Conservation (phyloP, 352 stramenopile genomes). For the Pythium folliculosum region DNA sequence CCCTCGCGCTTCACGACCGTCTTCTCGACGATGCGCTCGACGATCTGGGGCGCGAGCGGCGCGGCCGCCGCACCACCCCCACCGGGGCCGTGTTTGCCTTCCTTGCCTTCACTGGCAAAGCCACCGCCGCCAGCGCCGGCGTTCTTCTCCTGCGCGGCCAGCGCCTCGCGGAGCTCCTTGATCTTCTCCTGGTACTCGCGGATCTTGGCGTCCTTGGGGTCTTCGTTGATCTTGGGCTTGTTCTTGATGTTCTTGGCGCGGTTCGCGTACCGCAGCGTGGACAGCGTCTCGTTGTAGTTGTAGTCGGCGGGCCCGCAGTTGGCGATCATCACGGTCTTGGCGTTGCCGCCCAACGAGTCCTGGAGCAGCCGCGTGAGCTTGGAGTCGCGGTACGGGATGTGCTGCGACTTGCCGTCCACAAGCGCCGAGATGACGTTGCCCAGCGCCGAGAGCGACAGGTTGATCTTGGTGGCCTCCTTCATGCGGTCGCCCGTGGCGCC, state of each 20-base stretch:
- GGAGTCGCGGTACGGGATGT: slow-evolving; percentile 93
- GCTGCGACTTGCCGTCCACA: slow-evolving; percentile 83
- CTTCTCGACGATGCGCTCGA: slow-evolving; percentile 74
- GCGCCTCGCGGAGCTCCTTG: slow-evolving; percentile 49
- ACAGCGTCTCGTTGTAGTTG: slow-evolving; percentile 96
- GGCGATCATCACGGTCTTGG: slow-evolving; percentile 98
- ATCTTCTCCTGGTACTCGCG: slow-evolving; percentile 96
- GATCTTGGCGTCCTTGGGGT: slow-evolving; percentile 98
- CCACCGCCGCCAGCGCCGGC: slow-evolving; percentile 31
- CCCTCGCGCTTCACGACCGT: slow-evolving; percentile 75
- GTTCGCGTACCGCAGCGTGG: slow-evolving; percentile 95
- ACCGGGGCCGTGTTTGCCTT: slow-evolving; percentile 1
- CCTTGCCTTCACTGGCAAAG: slow-evolving; percentile 12
- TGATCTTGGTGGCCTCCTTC: slow-evolving; percentile 89
- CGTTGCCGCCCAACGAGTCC: slow-evolving; percentile 97
- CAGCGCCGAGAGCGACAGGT: slow-evolving; percentile 70
- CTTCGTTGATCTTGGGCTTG: slow-evolving; percentile 98
- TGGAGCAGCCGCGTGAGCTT: slow-evolving; percentile 98
- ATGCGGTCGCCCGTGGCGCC: slow-evolving; percentile 75
- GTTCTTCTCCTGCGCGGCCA: slow-evolving; percentile 64
- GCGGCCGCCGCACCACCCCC: not conserved
- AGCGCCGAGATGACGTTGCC: slow-evolving; percentile 88
- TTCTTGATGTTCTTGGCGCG: slow-evolving; percentile 99
- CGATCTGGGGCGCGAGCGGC: slow-evolving; percentile 40
- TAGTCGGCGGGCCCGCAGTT: slow-evolving; percentile 97